These are phyloP conservation scores for Lachnellula occidentalis DNA, from an alignment of 2,329 filamentous ascomycete species.

Conservation along the genomic window DNA sequence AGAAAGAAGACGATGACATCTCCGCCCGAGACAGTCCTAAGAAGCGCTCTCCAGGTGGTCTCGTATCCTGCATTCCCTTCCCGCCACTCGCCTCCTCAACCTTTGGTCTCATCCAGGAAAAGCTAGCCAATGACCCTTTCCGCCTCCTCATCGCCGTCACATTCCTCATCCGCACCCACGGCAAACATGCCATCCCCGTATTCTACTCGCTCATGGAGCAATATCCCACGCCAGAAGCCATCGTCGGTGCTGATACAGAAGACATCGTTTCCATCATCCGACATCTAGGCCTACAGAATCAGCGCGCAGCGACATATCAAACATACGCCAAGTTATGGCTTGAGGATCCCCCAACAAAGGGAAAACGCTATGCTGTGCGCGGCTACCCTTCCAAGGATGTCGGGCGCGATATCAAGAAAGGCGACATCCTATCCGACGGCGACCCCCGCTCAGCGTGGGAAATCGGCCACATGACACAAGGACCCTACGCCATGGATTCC, in stretches of 20 bases:
- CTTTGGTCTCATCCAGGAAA: conserved; percentile 83
- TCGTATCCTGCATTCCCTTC: conserved; percentile 54
- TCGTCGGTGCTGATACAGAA: conserved; percentile 52
- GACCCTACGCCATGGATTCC: conserved; percentile 78
- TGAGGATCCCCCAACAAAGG: conserved; percentile 52
- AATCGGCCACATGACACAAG: conserved; percentile 77
- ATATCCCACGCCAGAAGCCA: conserved; percentile 60
- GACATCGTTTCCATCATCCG: conserved; percentile 59
- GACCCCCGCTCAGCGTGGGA: conserved; percentile 55
- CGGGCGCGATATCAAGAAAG: conserved; percentile 41
- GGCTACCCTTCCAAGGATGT: conserved; percentile 48
- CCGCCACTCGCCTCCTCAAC: conserved; percentile 55
- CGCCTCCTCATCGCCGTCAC: conserved; percentile 76
- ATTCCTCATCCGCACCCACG: conserved; percentile 78
- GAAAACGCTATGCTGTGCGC: conserved; percentile 50
- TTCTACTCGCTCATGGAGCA: conserved; percentile 62
- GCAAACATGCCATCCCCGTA: conserved; percentile 67
- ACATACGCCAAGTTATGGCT: conserved; percentile 67
- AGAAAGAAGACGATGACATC: neutral
- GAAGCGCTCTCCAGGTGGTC: conserved; percentile 20
- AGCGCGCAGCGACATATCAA: conserved; percentile 63
- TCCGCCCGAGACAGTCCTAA: conserved; percentile 7
- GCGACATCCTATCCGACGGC: conserved; percentile 43
- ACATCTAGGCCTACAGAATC: conserved; percentile 64
- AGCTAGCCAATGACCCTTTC: conserved; percentile 69